Evolutionary conservation across 352 stramenopile genomes (phyloP), one percentile per base, ranked within the genome.

Genomic region (Phytophthora idaei): DNA sequence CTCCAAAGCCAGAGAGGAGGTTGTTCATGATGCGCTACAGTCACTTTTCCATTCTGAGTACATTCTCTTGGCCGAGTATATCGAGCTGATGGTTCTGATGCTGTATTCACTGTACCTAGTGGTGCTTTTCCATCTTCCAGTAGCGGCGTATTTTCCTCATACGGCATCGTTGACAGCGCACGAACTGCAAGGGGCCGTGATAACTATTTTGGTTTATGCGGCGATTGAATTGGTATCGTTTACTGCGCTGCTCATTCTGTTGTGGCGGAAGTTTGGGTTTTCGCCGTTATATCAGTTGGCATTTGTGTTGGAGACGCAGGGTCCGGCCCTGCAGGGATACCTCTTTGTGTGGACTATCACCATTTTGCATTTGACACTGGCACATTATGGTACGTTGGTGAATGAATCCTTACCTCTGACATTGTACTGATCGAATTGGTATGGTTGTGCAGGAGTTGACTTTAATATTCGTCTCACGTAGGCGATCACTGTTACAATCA

Each of bases 301-400:
- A 1, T 81, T 83, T 32, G 66, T 80, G 27, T 48, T 83, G 2
- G 72, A 83, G 49, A 74, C 42, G 4, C 66, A 80, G 15, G 27
- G 25, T 2, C 17, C 48, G 47, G 41, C 60, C 2, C 7, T 80
- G 7, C 73, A 80, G 31, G 44, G 59, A 1, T 50, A 58, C 1
- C 29, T 80, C 11, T 64, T 64, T 12, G 48, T 64, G 25, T 64
- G 46, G 46, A 57, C 57, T 14, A 56, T 56, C 7, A 25, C 53
- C 39, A 73, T 65, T 29, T 55, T 80, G 11, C 59, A 61, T 12
- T 57, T 76, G 28, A 66, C 61, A 1, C 45, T 80, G 14, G 21
- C 41, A 12, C 72, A 79, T 27, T 68, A 66, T 32, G 72, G 68
- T 64, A 64, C 46, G 57, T 10, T 5, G 11, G 5, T 25, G 0